These are phyloP conservation scores for Juglanconis sp. DNA, from an alignment of 2,329 filamentous ascomycete genomes.

Conservation along the genomic window DNA sequence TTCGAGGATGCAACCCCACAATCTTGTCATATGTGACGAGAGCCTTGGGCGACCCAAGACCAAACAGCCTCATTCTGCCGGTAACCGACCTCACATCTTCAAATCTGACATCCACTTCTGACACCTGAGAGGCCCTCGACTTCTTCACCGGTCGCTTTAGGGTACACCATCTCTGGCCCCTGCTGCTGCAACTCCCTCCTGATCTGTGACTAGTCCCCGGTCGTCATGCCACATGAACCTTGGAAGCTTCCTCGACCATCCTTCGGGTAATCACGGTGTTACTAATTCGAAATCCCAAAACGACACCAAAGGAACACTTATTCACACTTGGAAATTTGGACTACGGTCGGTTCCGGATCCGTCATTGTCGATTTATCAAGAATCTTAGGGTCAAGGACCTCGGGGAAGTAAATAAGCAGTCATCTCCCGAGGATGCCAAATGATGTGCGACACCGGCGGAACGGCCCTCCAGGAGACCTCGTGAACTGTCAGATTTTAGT, in stretches of 20 bases:
- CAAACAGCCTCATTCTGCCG: conserved; percentile 5
- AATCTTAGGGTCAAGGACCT: neutral
- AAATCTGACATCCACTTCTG: conserved; percentile 1
- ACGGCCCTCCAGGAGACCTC: conserved; percentile 9
- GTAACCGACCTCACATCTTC: conserved; percentile 4
- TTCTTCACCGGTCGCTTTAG: conserved; percentile 15
- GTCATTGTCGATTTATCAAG: neutral
- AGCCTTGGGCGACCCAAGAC: neutral
- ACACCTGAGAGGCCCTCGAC: conserved; percentile 10
- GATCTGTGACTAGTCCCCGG: conserved; percentile 1
- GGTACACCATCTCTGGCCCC: conserved; percentile 7
- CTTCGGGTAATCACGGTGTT: conserved; percentile 6
- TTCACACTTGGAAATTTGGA: too few relatives aligned
- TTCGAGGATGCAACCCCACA: neutral
- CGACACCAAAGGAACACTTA: neutral
- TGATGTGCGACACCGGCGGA: conserved; percentile 9
- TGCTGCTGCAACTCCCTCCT: conserved; percentile 1
- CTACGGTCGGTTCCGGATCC: too few relatives aligned
- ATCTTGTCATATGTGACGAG: neutral
- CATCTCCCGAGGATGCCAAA: neutral
- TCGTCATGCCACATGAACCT: conserved; percentile 1
- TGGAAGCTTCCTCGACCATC: neutral
- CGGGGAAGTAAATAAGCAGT: neutral
- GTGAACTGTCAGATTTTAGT: conserved; percentile 13
- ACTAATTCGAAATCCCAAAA: neutral